A percentile compares a stretch with the other conserved stretches of the same genome.
Conservation (phyloP, 2,329 filamentous ascomycete species). For the Teratosphaeria gauchensis region DNA sequence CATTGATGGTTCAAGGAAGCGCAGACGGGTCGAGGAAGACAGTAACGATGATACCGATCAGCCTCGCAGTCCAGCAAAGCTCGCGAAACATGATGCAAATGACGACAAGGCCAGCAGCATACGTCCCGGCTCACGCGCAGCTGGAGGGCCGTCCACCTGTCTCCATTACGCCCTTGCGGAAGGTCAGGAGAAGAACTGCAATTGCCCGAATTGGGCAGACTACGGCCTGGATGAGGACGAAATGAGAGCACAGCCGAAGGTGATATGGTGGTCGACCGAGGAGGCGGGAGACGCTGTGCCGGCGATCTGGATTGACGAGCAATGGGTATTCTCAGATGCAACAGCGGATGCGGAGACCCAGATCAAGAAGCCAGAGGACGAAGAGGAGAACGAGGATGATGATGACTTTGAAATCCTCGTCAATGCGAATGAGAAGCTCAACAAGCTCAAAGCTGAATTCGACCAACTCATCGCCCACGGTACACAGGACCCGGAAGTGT, state of each 20-base stretch:
- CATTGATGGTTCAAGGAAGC: neutral
- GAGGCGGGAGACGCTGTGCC: neutral
- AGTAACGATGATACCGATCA: neutral
- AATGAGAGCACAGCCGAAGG: neutral
- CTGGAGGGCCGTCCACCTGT: neutral
- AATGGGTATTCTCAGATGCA: neutral
- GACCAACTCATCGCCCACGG: too few relatives aligned
- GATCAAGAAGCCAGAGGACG: neutral
- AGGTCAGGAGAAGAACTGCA: neutral
- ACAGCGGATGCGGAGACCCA: neutral
- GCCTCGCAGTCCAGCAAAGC: neutral
- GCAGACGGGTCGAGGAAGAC: neutral
- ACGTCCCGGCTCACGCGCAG: neutral
- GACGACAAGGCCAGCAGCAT: neutral
- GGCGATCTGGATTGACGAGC: neutral
- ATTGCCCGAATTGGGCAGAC: neutral
- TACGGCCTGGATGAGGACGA: neutral
- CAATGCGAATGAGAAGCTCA: neutral
- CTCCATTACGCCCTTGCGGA: neutral
- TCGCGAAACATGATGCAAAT: neutral
- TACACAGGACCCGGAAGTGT: too few relatives aligned
- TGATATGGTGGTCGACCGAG: neutral
- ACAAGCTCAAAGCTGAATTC: too few relatives aligned
- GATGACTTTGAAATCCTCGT: neutral
- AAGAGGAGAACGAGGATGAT: neutral